These are phyloP conservation scores for Schwanniomyces polymorphus DNA, from an alignment of 805 yeast species.

Conservation along the genomic window DNA sequence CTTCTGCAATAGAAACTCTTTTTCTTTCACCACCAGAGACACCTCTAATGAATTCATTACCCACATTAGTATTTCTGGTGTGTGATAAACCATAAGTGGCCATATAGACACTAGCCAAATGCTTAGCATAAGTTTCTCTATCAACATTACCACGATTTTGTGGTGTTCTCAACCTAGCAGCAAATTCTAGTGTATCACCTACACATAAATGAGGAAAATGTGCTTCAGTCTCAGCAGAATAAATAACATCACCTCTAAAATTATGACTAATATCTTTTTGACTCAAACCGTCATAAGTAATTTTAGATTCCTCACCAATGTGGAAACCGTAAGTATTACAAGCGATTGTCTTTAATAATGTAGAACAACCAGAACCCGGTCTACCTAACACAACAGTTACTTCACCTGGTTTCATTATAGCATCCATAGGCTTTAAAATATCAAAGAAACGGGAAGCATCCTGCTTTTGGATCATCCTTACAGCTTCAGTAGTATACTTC, in stretches of 20 bases:
- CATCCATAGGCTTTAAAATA: constrained; percentile 36
- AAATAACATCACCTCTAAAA: constrained; percentile 38
- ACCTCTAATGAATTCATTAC: constrained; percentile 66
- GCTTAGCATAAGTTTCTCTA: constrained; percentile 36
- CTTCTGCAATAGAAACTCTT: constrained; percentile 82
- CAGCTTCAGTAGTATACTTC: constrained; percentile 19
- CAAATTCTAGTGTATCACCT: constrained; percentile 56
- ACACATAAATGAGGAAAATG: constrained; percentile 60
- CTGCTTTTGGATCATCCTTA: constrained; percentile 14
- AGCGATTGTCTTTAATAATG: constrained; percentile 39
- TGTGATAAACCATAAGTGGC: constrained; percentile 51
- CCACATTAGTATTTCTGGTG: constrained; percentile 58
- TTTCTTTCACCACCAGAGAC: constrained; percentile 87
- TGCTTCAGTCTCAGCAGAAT: constrained; percentile 54
- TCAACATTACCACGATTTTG: constrained; percentile 34
- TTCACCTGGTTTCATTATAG: constrained; percentile 37
- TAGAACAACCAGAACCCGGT: constrained; percentile 45
- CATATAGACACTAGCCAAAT: constrained; percentile 43
- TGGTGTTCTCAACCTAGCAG: constrained; percentile 51
- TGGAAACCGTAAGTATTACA: constrained; percentile 38
- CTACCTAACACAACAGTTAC: constrained; percentile 41
- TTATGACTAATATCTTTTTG: constrained; percentile 26
- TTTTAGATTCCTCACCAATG: constrained; percentile 28
- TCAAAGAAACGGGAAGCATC: constrained; percentile 28
- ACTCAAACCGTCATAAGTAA: constrained; percentile 35